Conservation (phyloP, 2,329 filamentous ascomycete species). For the Sphaerulina vaccinii region DNA sequence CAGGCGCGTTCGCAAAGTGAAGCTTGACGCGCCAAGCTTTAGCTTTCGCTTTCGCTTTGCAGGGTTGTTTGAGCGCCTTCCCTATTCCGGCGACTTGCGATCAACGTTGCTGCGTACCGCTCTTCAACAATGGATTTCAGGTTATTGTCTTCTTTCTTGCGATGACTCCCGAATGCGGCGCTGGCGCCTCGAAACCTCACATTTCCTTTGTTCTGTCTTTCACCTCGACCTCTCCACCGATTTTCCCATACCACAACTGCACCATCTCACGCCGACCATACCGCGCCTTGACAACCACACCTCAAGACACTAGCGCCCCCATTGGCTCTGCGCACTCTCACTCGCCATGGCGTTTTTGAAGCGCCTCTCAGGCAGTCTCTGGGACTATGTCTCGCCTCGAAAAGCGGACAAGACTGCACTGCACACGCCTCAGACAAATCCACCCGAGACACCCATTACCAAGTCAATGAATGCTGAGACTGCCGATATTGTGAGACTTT, state of each 20-base stretch:
- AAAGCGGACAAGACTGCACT: constrained; percentile 39
- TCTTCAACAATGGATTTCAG: too few species aligned
- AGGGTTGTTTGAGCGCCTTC: too few species aligned
- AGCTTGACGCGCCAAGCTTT: too few species aligned
- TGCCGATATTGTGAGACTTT: constrained; percentile 17
- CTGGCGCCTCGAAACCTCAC: too few species aligned
- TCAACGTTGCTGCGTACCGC: too few species aligned
- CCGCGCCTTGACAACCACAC: neutral
- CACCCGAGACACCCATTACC: constrained; percentile 15
- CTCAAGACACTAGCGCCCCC: neutral
- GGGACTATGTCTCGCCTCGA: constrained; percentile 45
- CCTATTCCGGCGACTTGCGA: too few species aligned
- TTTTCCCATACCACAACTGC: neutral
- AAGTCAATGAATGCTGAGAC: constrained; percentile 17
- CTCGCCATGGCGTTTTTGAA: constrained; percentile 28
- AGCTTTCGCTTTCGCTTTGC: too few species aligned
- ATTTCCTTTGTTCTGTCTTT: too few species aligned
- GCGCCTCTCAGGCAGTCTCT: constrained; percentile 40
- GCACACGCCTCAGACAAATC: constrained; percentile 19
- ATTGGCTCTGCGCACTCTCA: neutral
- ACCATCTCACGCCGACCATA: neutral
- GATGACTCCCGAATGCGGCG: too few species aligned
- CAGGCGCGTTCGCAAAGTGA: too few species aligned
- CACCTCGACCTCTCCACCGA: neutral
- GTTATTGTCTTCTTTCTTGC: too few species aligned